Evolutionary conservation across 2,329 filamentous ascomycete genomes (phyloP).

Genomic region (Aspergillus clavatus): DNA sequence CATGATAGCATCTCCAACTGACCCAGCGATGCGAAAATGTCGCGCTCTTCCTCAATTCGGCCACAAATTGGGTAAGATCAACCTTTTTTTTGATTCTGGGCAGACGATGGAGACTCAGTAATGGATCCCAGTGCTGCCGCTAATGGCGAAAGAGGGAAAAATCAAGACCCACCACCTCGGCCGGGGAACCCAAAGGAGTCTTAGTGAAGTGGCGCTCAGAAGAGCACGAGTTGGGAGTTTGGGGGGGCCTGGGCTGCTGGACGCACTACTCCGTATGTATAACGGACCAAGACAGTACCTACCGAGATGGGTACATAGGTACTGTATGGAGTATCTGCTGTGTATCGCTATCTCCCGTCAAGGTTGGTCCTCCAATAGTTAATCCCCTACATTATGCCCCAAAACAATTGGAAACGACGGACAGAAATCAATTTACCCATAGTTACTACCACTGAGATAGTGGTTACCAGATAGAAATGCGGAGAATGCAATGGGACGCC

Average conservation of each 20-base stretch:
- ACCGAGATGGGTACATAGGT: neutral
- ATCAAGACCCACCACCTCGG: slow-evolving; percentile 15
- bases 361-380: no score
- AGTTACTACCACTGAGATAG: no score
- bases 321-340: no score
- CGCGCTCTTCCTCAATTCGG: slow-evolving; percentile 16
- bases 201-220: slow-evolving; percentile 18
- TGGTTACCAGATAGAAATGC: no score
- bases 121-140: slow-evolving; percentile 9
- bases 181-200: slow-evolving; percentile 22
- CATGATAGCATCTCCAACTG: neutral
- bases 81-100: slow-evolving; percentile 7
- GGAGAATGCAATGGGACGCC: slow-evolving; percentile 3
- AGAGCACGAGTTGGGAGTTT: slow-evolving; percentile 21
- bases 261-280: no score
- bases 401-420: no score
- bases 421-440: no score
- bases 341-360: no score
- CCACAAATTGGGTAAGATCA: neutral
- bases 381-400: no score
- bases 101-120: slow-evolving; percentile 2
- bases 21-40: slow-evolving; percentile 7
- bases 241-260: slow-evolving; percentile 3
- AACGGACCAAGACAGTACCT: no score
- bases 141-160: slow-evolving; percentile 5